Conservation (phyloP, 345 rosid genomes). For the Hibiscus trionum region DNA sequence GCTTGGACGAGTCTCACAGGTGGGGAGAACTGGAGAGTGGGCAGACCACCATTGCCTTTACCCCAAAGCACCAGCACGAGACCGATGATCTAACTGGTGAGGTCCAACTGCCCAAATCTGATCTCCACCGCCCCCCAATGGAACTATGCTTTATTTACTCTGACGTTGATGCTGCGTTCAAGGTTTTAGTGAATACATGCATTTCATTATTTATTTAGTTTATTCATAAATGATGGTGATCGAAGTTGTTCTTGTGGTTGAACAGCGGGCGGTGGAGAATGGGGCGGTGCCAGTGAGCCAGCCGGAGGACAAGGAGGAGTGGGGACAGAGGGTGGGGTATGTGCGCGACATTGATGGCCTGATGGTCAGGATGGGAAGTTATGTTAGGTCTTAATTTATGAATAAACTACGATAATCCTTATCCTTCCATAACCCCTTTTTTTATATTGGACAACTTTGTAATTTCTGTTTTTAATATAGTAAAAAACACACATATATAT, state of each 20-base stretch:
- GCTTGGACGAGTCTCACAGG: constrained; percentile 57
- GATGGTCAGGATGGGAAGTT: constrained; percentile 60
- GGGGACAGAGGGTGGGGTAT: constrained; percentile 89
- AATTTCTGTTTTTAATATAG: too few relatives aligned
- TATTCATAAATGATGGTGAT: too few relatives aligned
- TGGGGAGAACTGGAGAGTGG: constrained; percentile 93
- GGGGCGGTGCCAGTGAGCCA: constrained; percentile 60
- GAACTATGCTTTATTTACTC: constrained; percentile 72
- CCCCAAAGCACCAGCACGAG: constrained; percentile 72
- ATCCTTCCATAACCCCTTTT: too few relatives aligned
- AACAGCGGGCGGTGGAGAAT: constrained; percentile 74
- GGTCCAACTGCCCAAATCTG: constrained; percentile 33
- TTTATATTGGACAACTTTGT: too few relatives aligned
- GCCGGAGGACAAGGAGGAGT: constrained; percentile 62
- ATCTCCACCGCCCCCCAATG: constrained; percentile 35
- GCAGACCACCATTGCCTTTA: constrained; percentile 76
- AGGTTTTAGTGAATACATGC: constrained; percentile 29
- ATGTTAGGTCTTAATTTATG: constrained; percentile 22
- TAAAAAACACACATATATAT: too few relatives aligned
- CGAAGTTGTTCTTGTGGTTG: background rate
- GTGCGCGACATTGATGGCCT: constrained; percentile 73
- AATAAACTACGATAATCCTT: background rate
- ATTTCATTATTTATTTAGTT: too few relatives aligned
- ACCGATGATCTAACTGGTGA: constrained; percentile 62
- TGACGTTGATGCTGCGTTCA: constrained; percentile 75